Evolutionary conservation across 257 asterid species (phyloP).

Genomic region (Echium plantagineum): DNA sequence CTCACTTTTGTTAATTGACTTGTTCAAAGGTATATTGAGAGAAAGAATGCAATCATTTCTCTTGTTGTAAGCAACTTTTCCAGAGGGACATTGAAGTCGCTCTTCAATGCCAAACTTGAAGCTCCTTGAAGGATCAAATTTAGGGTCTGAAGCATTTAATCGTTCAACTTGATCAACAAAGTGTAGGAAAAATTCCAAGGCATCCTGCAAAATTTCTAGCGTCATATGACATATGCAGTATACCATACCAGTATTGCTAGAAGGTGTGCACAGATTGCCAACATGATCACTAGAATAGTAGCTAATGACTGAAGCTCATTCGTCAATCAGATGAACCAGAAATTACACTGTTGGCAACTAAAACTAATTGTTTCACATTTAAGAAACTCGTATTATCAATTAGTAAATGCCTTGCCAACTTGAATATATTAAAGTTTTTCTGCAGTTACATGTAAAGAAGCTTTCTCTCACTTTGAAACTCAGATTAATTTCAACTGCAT

Average conservation of each 20-base stretch:
- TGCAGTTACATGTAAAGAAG: too few relatives aligned
- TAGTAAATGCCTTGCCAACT: too few relatives aligned
- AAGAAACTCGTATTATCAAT: too few relatives aligned
- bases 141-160: constrained; percentile 45
- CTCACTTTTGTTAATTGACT: constrained; percentile 85
- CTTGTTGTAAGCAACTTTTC: constrained; percentile 81
- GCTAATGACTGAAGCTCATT: too few relatives aligned
- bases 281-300: too few relatives aligned
- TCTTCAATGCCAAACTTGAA: constrained; percentile 97
- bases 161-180: constrained; percentile 90
- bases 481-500: too few relatives aligned
- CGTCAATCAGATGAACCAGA: too few relatives aligned
- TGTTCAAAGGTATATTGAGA: constrained; percentile 75
- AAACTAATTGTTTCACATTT: too few relatives aligned
- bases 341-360: too few relatives aligned
- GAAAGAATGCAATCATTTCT: constrained; percentile 77
- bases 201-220: constrained; percentile 46
- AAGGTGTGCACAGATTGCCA: background rate
- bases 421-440: too few relatives aligned
- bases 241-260: background rate
- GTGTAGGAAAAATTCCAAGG: constrained; percentile 93
- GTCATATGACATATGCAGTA: constrained; percentile 12
- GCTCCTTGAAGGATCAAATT: constrained; percentile 74
- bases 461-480: too few relatives aligned
- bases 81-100: constrained; percentile 73